These are phyloP conservation scores for Melastoma malabathricum DNA, from an alignment of 345 rosid species.

Conservation along the genomic window DNA sequence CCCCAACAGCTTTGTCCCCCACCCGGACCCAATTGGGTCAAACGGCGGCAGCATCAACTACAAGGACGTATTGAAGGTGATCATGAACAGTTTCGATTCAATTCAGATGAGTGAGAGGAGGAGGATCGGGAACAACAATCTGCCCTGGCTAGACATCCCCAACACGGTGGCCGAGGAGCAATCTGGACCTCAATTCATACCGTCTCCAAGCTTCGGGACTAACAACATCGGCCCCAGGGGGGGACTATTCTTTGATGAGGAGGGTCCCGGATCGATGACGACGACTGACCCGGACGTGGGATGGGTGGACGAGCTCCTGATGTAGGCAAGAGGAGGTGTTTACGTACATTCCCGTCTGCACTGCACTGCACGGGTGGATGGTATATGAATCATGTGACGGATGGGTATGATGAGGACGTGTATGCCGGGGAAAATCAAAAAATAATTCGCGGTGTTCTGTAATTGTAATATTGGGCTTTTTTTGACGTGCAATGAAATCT, in stretches of 20 bases:
- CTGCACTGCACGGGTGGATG: background rate
- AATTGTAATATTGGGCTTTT: no score
- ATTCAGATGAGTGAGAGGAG: slow-evolving; percentile 30
- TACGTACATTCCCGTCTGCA: background rate
- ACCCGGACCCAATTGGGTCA: background rate
- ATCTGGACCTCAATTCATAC: slow-evolving; percentile 31
- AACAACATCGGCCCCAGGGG: slow-evolving; percentile 6
- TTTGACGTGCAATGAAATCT: no score
- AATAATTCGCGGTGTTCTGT: no score
- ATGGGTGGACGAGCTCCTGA: slow-evolving; percentile 88
- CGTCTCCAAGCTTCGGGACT: slow-evolving; percentile 28
- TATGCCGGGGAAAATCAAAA: no score
- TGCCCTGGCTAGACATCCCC: slow-evolving; percentile 37
- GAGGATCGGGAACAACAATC: slow-evolving; percentile 12
- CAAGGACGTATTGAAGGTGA: slow-evolving; percentile 39
- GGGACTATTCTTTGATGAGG: slow-evolving; percentile 3
- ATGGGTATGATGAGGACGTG: background rate
- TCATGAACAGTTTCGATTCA: slow-evolving; percentile 42
- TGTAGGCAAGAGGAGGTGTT: slow-evolving; percentile 20
- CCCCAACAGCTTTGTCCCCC: slow-evolving; percentile 10
- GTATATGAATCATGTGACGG: background rate
- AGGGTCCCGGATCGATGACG: background rate
- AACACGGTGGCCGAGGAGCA: slow-evolving; percentile 18
- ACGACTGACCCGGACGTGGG: slow-evolving; percentile 61
- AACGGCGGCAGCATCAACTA: slow-evolving; percentile 24